Evolutionary conservation across 2,329 filamentous ascomycete species (phyloP), one percentile per base, ranked within the genome.

Genomic region (Ascochyta viciae-villosae): DNA sequence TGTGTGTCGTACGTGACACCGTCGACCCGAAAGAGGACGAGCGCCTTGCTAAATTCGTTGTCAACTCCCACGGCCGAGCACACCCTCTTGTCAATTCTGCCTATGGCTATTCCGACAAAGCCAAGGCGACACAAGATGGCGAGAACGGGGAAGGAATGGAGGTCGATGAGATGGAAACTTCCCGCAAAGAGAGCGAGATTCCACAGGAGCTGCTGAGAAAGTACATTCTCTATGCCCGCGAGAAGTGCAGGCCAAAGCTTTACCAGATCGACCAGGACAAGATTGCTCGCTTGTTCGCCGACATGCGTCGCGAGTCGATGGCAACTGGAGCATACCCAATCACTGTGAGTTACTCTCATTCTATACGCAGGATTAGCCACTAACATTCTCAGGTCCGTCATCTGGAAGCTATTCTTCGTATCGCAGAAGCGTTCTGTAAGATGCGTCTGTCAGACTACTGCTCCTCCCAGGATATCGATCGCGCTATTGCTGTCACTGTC

Each of bases 231-330:
- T 99, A 97, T 71, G 92, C 95, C 0, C 85, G 94, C 29, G 92
- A 97, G 76, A 90, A 89, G 68, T 96, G 91, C 76, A 85, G 85
- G 50, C 95, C 95, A 8, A 98, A 96, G 79, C 84, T 99, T 8
- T 96, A 97, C 75, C 91, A 98, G 74, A 96, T 99, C 77, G 95
- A 99, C 66, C 91, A 97, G 75, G 95, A 98, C 79, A 99, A 99
- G 81, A 87, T 99, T 29, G 91, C 95, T 2, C 85, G 94, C 46
- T 82, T 99, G 8, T 99, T 98, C 74, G 91, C 93, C 26, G 95
- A 99, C 73, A 98, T 99, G 94, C 84, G 95, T 66, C 84, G 92
- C 65, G 95, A 99, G 77, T 93, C 89, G 23, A 80, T 97, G 59
- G 93, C 93, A 1, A 99, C 95, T 23, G 95, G 95, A 22, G 95